These are phyloP conservation scores for Apiospora koreana DNA, from an alignment of 2,329 filamentous ascomycete genomes.

Conservation along the genomic window DNA sequence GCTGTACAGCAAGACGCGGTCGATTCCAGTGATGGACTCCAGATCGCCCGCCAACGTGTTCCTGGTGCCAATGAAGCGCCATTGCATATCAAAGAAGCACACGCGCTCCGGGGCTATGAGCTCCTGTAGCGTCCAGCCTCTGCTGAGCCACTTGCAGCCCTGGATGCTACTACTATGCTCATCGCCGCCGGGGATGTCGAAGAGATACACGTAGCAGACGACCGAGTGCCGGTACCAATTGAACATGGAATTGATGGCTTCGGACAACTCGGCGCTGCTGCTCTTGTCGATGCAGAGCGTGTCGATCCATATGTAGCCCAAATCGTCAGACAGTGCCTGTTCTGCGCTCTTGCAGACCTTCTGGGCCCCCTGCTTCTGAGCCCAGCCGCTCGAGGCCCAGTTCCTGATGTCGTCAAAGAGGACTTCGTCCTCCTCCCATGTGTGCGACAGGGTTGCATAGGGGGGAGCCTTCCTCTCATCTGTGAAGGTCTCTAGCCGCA, in stretches of 20 bases:
- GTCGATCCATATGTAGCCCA: not conserved
- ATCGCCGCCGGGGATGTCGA: constrained; percentile 15
- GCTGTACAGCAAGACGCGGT: not conserved
- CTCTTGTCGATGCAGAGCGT: constrained; percentile 29
- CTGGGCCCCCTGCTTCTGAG: not conserved
- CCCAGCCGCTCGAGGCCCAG: not conserved
- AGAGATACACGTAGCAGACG: constrained; percentile 27
- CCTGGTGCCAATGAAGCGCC: constrained; percentile 8
- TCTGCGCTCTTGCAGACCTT: not conserved
- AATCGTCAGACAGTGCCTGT: not conserved
- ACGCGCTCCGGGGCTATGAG: constrained; percentile 20
- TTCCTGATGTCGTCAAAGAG: constrained; percentile 44
- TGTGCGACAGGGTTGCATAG: constrained; percentile 25
- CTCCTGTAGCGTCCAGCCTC: constrained; percentile 26
- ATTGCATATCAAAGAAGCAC: constrained; percentile 19
- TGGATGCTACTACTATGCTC: not conserved
- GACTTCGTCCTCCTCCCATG: constrained; percentile 26
- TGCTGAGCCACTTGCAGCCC: constrained; percentile 14
- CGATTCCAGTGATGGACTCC: not conserved
- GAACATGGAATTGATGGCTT: constrained; percentile 28
- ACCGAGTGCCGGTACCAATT: constrained; percentile 24
- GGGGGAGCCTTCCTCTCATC: not conserved
- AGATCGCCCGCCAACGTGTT: not conserved
- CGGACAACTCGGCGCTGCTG: constrained; percentile 28
- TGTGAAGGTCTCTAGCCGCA: not conserved